These are phyloP conservation scores for Venturia asperata DNA, from an alignment of 2,329 filamentous ascomycete genomes.

Conservation along the genomic window DNA sequence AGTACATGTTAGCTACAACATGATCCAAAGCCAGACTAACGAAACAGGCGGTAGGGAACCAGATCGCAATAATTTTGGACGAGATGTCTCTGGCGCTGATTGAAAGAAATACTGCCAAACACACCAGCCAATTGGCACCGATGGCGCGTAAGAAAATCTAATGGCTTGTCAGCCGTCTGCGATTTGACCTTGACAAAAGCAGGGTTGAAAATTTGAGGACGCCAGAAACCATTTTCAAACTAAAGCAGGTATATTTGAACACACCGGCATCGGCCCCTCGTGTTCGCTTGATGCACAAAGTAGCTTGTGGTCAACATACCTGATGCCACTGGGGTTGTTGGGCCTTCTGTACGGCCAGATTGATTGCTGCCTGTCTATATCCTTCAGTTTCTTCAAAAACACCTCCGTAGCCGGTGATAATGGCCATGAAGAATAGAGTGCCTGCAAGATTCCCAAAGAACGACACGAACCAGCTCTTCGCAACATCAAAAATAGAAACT, in stretches of 20 bases:
- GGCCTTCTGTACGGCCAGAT: conserved; percentile 23
- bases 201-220: background rate
- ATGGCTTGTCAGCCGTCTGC: background rate
- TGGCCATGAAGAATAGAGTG: background rate
- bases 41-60: conserved; percentile 27
- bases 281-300: background rate
- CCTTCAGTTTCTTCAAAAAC: background rate
- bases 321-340: conserved; percentile 23
- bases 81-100: conserved; percentile 24
- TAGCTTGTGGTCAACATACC: background rate
- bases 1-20: conserved; percentile 13
- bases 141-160: conserved; percentile 25
- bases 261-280: background rate
- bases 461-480: background rate
- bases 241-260: background rate
- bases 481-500: background rate
- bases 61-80: conserved; percentile 27
- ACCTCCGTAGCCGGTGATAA: conserved; percentile 3
- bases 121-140: conserved; percentile 26
- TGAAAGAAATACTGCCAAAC: conserved; percentile 25
- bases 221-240: background rate
- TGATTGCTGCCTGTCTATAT: conserved; percentile 19
- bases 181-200: background rate
- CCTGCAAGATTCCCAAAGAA: conserved; percentile 9
- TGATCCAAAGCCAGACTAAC: conserved; percentile 26